Evolutionary conservation across 1,284 basidiomycete species (phyloP), one percentile per base, ranked within the genome.

Genomic region (Melampsora americana): DNA sequence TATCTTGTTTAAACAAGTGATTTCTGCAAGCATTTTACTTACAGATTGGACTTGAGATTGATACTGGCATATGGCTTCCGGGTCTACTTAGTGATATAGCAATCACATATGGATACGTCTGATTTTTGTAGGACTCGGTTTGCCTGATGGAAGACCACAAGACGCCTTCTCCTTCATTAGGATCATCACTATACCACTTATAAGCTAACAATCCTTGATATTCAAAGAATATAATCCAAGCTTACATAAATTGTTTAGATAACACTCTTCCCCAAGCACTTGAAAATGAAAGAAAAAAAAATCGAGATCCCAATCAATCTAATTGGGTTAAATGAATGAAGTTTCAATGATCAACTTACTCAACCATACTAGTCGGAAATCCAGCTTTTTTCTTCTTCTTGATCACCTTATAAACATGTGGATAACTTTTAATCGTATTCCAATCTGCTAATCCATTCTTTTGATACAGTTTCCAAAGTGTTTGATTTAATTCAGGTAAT

Each of bases 251-350:
- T 23, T 74, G 72, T 35, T 62, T 50, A 26, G 64, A 60, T 16
- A 74, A 32, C 20, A 74, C 44, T 67, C 53, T 39, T 53, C 48
- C 72, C 72, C 72, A 74, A n/a, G 65, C 72, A 44, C 72, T 74
- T 50, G 46, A 60, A 32, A 11, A 48, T 50, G 12, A 23, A 28
- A 44, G 23, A 14, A 42, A 1, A 23, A n/a, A 11, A 12, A 56
- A 14, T 28, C 30, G 6, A 30, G 30, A 32, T 26, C 3, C 28
- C 32, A 62, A 62, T 62, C 28, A 62, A 28, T 62, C 9, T 11
- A n/a, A 56, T 2, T 26, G 26, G 2, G 26, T 56, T 26, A 56
- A 6, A 18, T 26, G 2, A 12, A 26, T 18, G 18, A 56, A 56
- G 16, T 1, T 20, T 2, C 18, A 9, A 56, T 2, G 20, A 39